Conservation (phyloP, 164 flowering plant species). For the Kalanchoe fedtschenkoi region DNA sequence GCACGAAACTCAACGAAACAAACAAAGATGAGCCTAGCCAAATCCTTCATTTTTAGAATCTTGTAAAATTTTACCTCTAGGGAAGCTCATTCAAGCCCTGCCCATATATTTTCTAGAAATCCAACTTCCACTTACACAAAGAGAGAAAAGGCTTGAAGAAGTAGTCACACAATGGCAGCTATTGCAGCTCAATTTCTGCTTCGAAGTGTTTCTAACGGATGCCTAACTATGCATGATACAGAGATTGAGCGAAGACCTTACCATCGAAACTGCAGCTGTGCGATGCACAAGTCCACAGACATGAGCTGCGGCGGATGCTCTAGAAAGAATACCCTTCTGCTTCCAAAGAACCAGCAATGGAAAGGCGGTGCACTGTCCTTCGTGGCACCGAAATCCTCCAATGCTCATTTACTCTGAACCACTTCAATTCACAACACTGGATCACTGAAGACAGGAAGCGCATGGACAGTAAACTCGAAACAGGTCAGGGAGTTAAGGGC, state of each 20-base stretch:
- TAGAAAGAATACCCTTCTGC: not conserved
- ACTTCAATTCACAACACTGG: not conserved
- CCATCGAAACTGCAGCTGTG: constrained; percentile 7
- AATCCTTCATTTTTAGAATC: too few relatives aligned
- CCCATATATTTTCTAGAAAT: not conserved
- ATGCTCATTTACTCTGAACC: not conserved
- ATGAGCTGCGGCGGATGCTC: not conserved
- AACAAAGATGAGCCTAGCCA: not conserved
- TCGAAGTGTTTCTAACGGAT: constrained; percentile 1
- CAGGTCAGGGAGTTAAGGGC: not conserved
- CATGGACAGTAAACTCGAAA: not conserved
- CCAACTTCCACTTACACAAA: not conserved
- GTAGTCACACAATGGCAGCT: not conserved
- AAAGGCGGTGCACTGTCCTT: not conserved
- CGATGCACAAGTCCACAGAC: not conserved
- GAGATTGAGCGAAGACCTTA: constrained; percentile 6
- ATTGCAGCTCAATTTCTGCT: constrained; percentile 1
- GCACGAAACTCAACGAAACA: not conserved
- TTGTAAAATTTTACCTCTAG: too few relatives aligned
- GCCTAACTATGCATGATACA: constrained; percentile 1
- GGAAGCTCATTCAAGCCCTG: too few relatives aligned
- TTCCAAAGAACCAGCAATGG: not conserved
- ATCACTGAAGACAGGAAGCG: not conserved
- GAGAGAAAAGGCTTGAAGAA: not conserved
- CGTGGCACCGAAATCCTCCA: not conserved